Conservation (phyloP, 75 land plant species). For the Isoetes taiwanensis region DNA sequence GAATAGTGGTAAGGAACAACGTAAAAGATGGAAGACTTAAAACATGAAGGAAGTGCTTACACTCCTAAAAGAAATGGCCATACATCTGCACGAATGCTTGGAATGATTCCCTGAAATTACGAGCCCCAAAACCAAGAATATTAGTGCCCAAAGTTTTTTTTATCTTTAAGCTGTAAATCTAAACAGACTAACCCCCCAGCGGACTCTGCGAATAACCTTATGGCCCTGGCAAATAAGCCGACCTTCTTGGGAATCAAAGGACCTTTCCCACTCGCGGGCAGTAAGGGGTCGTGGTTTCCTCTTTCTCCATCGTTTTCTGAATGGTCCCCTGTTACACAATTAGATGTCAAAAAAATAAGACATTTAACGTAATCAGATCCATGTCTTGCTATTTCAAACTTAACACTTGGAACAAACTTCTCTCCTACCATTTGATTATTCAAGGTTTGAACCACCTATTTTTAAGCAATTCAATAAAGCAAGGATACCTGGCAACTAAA, state of each 20-base stretch:
- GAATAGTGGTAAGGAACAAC: not conserved
- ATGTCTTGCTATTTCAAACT: not conserved
- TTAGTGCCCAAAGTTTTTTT: too few relatives aligned
- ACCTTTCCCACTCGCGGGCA: not conserved
- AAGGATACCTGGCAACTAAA: too few relatives aligned
- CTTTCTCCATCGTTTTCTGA: slow-evolving; percentile 9
- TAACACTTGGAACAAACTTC: not conserved
- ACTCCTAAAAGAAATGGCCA: not conserved
- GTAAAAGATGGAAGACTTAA: not conserved
- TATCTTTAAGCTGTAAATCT: not conserved
- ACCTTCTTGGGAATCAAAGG: not conserved
- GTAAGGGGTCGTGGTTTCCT: slow-evolving; percentile 6
- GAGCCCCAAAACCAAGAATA: not conserved
- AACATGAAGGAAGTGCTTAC: not conserved
- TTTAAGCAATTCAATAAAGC: too few relatives aligned
- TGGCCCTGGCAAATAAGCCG: not conserved
- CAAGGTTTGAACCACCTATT: too few relatives aligned
- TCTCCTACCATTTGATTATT: not conserved
- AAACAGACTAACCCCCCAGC: slow-evolving; percentile 5
- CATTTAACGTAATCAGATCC: not conserved
- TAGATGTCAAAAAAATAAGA: not conserved
- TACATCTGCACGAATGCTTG: not conserved
- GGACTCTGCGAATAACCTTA: slow-evolving; percentile 7
- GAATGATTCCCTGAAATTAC: not conserved
- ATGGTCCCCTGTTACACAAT: not conserved